Conservation (phyloP, 306 rosid species). For the Carpinus fangiana region DNA sequence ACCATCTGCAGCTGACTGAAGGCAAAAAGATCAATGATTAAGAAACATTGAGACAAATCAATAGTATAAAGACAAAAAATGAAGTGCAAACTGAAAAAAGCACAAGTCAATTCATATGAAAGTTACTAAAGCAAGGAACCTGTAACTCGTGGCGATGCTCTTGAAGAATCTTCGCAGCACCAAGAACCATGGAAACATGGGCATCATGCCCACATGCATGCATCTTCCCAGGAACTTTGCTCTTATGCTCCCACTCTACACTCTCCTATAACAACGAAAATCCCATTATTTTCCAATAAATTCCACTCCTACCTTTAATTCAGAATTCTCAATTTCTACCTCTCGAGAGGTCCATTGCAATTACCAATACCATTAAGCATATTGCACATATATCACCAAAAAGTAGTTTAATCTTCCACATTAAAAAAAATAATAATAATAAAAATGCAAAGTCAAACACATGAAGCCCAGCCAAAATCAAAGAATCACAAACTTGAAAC, state of each 20-base stretch:
- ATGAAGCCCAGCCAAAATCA: neutral
- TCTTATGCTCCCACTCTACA: conserved; percentile 89
- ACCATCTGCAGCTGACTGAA: neutral
- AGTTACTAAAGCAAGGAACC: conserved; percentile 29
- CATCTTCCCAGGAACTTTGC: conserved; percentile 91
- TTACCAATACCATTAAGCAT: neutral
- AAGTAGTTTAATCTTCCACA: neutral
- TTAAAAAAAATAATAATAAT: neutral
- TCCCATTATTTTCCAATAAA: neutral
- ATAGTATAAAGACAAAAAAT: neutral
- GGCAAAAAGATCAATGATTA: neutral
- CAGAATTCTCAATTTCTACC: neutral
- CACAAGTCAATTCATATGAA: neutral
- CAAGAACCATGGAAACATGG: conserved; percentile 95
- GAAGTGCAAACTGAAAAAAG: neutral
- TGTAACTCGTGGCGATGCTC: conserved; percentile 45
- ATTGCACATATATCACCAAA: neutral
- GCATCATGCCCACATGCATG: conserved; percentile 97
- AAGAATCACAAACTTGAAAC: neutral
- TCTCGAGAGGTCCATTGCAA: neutral
- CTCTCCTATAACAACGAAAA: conserved; percentile 45
- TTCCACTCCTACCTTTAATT: neutral
- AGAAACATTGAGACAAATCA: neutral
- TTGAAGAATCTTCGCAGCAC: conserved; percentile 81
- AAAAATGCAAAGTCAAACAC: neutral